phyloP scores from a whole-genome alignment of 1,284 basidiomycete genomes.

The Leccinum pachyderme region DNA sequence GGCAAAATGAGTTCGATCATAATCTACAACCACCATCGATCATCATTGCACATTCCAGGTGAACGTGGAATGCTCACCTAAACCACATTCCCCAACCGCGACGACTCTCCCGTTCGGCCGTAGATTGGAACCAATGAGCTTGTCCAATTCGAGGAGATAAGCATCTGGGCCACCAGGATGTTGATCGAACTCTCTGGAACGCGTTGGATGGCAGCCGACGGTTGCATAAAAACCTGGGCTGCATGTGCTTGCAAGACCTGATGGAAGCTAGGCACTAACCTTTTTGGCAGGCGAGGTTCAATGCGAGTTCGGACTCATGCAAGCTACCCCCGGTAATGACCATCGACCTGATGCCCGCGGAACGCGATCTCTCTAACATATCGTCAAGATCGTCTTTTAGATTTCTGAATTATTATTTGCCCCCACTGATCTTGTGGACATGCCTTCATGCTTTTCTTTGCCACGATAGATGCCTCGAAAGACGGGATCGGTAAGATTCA shows the following conservation, averaged over 20 bases:
- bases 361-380: slow-evolving; percentile 59
- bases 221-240: slow-evolving; percentile 68
- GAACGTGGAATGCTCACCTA: slow-evolving; percentile 49
- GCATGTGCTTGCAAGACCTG: background rate
- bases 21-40: slow-evolving; percentile 51
- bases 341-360: slow-evolving; percentile 72
- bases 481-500: slow-evolving; percentile 62
- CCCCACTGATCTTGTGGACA: slow-evolving; percentile 22
- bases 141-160: slow-evolving; percentile 64
- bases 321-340: slow-evolving; percentile 82
- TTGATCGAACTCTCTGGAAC: slow-evolving; percentile 72
- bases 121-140: slow-evolving; percentile 54
- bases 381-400: slow-evolving; percentile 63
- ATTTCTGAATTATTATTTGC: background rate
- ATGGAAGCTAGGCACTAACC: slow-evolving; percentile 37
- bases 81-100: slow-evolving; percentile 84
- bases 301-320: slow-evolving; percentile 60
- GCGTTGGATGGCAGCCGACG: slow-evolving; percentile 85
- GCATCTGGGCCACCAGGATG: slow-evolving; percentile 58
- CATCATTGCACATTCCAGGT: background rate
- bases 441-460: slow-evolving; percentile 54
- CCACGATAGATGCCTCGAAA: slow-evolving; percentile 58
- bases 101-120: slow-evolving; percentile 61
- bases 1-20: slow-evolving; percentile 79
- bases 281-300: slow-evolving; percentile 60